Evolutionary conservation across 768 basidiomycete species (phyloP).

Genomic region (Coprinopsis cinerea): DNA sequence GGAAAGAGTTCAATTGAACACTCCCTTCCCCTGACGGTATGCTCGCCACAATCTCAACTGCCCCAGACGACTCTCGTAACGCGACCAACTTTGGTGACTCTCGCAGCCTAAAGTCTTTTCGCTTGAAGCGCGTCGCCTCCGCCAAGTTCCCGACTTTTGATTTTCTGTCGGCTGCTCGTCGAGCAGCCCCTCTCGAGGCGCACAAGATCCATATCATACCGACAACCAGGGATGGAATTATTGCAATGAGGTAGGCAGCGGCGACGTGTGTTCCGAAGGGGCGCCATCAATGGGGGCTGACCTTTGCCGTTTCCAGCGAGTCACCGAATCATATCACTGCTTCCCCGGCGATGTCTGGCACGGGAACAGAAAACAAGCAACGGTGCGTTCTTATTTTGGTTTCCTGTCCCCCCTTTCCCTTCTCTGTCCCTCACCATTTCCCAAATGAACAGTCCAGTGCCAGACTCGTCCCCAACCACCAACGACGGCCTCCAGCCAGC

Average conservation of each 20-base stretch:
- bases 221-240: neutral
- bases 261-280: neutral
- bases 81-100: neutral
- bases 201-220: neutral
- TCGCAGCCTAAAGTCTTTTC: constrained; percentile 18
- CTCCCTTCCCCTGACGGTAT: constrained; percentile 1
- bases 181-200: neutral
- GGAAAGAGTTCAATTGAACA: constrained; percentile 15
- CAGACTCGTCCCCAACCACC: too few relatives aligned
- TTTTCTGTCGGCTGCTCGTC: too few relatives aligned
- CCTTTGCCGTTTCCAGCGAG: neutral
- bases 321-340: neutral
- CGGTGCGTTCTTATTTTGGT: neutral
- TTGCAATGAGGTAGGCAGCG: neutral
- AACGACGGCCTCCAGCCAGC: neutral
- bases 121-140: constrained; percentile 5
- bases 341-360: neutral
- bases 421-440: constrained; percentile 7
- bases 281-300: neutral
- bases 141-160: constrained; percentile 11
- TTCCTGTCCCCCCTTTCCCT: constrained; percentile 2
- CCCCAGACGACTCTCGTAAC: too few relatives aligned
- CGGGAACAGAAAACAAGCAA: neutral
- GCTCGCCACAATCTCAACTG: neutral
- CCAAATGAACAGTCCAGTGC: neutral